phyloP scores from a whole-genome alignment of 2,329 filamentous ascomycete genomes.

The Monosporascus sp. region DNA sequence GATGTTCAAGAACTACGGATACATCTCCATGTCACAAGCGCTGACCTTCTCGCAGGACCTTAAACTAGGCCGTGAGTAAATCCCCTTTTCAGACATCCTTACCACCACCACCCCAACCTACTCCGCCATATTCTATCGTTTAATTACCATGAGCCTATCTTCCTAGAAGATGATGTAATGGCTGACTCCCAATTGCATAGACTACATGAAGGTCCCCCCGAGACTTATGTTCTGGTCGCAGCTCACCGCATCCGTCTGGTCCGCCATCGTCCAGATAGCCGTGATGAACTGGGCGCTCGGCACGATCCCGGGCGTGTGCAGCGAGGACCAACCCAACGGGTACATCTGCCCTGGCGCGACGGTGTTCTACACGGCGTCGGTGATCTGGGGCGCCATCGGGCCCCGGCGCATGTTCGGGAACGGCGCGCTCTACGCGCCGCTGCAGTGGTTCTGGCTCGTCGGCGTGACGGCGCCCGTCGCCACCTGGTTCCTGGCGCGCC shows the following conservation, averaged over 20 bases:
- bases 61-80: constrained; percentile 48
- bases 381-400: constrained; percentile 71
- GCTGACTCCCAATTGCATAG: neutral
- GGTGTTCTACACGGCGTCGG: constrained; percentile 62
- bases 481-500: constrained; percentile 59
- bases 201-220: constrained; percentile 34
- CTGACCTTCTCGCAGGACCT: constrained; percentile 62
- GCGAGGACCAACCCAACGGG: constrained; percentile 44
- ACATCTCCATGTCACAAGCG: constrained; percentile 63
- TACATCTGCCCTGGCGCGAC: constrained; percentile 53
- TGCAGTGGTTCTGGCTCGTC: constrained; percentile 69
- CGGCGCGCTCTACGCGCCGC: constrained; percentile 54
- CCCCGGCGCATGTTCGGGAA: constrained; percentile 64
- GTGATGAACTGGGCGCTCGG: constrained; percentile 64
- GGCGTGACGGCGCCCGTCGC: constrained; percentile 58
- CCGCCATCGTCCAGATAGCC: constrained; percentile 49
- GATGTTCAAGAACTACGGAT: constrained; percentile 73
- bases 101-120: neutral
- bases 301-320: constrained; percentile 59
- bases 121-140: neutral
- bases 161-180: too few species aligned
- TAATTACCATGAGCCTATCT: neutral
- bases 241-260: constrained; percentile 43
- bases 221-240: constrained; percentile 45
- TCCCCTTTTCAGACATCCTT: neutral